Evolutionary conservation across 2,329 filamentous ascomycete species (phyloP).

Genomic region (Nemania diffusa): DNA sequence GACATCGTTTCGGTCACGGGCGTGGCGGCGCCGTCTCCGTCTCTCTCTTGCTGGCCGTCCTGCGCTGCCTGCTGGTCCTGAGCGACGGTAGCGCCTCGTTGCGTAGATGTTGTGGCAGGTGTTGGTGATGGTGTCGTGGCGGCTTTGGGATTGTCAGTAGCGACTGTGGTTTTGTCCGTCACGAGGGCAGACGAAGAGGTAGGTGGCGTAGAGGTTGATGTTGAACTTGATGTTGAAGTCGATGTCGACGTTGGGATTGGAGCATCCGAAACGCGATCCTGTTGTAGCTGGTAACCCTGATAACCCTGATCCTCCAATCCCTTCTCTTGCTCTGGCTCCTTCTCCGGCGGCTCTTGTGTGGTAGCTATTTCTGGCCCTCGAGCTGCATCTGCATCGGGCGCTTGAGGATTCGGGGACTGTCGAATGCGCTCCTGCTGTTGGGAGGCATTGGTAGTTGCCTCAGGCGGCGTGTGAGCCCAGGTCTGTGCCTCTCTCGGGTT

Average conservation of each 20-base stretch:
- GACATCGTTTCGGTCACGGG: constrained; percentile 46
- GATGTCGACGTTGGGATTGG: constrained; percentile 37
- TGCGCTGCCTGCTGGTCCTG: constrained; percentile 32
- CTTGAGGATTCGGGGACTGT: constrained; percentile 41
- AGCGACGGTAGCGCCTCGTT: constrained; percentile 32
- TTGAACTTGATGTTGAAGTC: constrained; percentile 31
- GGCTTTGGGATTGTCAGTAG: constrained; percentile 32
- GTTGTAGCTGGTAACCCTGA: constrained; percentile 35
- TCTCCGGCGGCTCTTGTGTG: constrained; percentile 43
- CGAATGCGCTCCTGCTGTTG: constrained; percentile 42
- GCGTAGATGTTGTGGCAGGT: constrained; percentile 33
- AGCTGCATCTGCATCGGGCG: constrained; percentile 43
- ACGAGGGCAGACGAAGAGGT: constrained; percentile 32
- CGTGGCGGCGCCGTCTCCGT: constrained; percentile 39
- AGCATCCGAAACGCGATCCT: constrained; percentile 36
- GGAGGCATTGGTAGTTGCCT: constrained; percentile 43
- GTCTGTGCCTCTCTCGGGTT: constrained; percentile 44
- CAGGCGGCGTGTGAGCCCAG: constrained; percentile 41
- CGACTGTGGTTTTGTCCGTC: constrained; percentile 35
- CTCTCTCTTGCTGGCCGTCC: constrained; percentile 35
- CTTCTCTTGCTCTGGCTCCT: constrained; percentile 43
- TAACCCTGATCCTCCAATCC: constrained; percentile 40
- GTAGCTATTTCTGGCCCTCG: constrained; percentile 40
- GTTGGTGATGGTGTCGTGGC: constrained; percentile 29
- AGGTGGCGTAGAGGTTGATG: constrained; percentile 35